These are phyloP conservation scores for Catenaria anguillulae DNA, from an alignment of 371 early-diverging fungal species.

Conservation along the genomic window DNA sequence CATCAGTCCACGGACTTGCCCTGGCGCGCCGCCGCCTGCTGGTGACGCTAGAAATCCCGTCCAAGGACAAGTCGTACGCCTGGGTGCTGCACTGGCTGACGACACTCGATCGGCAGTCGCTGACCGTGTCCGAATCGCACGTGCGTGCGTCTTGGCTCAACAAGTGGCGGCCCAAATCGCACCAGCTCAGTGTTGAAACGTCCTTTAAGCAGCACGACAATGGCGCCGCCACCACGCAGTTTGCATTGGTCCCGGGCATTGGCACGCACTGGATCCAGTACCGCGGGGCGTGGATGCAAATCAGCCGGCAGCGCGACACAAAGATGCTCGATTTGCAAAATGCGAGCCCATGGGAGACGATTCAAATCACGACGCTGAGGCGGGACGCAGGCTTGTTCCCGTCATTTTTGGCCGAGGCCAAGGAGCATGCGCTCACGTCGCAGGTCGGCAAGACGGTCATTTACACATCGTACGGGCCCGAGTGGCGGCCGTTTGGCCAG, in stretches of 20 bases:
- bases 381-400: slow-evolving; percentile 61
- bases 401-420: slow-evolving; percentile 66
- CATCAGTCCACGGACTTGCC: slow-evolving; percentile 44
- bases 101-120: slow-evolving; percentile 20
- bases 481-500: slow-evolving; percentile 94
- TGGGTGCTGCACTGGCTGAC: slow-evolving; percentile 90
- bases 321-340: slow-evolving; percentile 79
- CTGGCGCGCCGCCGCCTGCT: slow-evolving; percentile 59
- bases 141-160: neutral
- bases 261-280: slow-evolving; percentile 80
- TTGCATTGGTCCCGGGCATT: slow-evolving; percentile 79
- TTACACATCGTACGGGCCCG: slow-evolving; percentile 85
- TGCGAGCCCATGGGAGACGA: slow-evolving; percentile 86
- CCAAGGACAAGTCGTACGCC: slow-evolving; percentile 76
- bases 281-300: slow-evolving; percentile 63
- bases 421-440: slow-evolving; percentile 58
- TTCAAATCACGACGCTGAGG: slow-evolving; percentile 77
- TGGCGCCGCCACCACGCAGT: slow-evolving; percentile 66
- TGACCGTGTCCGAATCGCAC: slow-evolving; percentile 1
- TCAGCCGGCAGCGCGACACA: slow-evolving; percentile 61
- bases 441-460: slow-evolving; percentile 90
- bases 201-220: slow-evolving; percentile 76
- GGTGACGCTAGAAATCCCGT: slow-evolving; percentile 84
- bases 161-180: slow-evolving; percentile 19
- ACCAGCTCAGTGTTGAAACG: slow-evolving; percentile 78